phyloP scores from a whole-genome alignment of 2,329 filamentous ascomycete genomes.

The Bertia moriformis region DNA sequence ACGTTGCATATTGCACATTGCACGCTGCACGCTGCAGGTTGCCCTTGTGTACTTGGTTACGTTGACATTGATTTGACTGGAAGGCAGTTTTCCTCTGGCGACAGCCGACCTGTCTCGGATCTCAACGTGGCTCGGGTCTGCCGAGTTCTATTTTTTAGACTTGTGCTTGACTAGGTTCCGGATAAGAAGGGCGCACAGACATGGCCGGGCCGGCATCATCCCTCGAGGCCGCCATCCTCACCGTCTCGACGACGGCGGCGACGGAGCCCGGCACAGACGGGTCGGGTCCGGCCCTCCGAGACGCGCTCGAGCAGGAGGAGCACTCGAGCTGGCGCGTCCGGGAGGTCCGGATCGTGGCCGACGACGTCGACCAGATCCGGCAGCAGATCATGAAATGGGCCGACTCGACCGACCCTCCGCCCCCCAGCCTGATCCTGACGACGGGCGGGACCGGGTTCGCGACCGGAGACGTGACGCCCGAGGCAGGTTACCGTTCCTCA shows the following conservation, averaged over 20 bases:
- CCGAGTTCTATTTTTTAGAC: background rate
- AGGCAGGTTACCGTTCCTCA: constrained; percentile 41
- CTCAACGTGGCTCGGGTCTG: no score
- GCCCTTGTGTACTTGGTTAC: no score
- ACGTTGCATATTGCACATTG: no score
- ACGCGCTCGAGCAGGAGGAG: constrained; percentile 54
- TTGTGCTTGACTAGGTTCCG: background rate
- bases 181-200: background rate
- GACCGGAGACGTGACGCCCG: constrained; percentile 70
- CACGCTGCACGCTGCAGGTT: no score
- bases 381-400: constrained; percentile 57
- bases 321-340: constrained; percentile 63
- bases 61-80: no score
- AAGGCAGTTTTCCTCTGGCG: no score
- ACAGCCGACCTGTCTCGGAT: no score
- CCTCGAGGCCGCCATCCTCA: constrained; percentile 63
- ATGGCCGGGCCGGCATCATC: constrained; percentile 11
- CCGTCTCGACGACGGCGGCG: constrained; percentile 82
- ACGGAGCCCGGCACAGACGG: constrained; percentile 67
- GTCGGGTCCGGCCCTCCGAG: constrained; percentile 49
- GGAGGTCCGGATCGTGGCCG: constrained; percentile 63
- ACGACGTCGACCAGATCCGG: constrained; percentile 64
- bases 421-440: constrained; percentile 75
- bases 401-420: constrained; percentile 46
- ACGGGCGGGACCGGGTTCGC: constrained; percentile 93